Base-by-base conservation (phyloP, 257 asterid species). In the Cruciata laevipes region DNA sequence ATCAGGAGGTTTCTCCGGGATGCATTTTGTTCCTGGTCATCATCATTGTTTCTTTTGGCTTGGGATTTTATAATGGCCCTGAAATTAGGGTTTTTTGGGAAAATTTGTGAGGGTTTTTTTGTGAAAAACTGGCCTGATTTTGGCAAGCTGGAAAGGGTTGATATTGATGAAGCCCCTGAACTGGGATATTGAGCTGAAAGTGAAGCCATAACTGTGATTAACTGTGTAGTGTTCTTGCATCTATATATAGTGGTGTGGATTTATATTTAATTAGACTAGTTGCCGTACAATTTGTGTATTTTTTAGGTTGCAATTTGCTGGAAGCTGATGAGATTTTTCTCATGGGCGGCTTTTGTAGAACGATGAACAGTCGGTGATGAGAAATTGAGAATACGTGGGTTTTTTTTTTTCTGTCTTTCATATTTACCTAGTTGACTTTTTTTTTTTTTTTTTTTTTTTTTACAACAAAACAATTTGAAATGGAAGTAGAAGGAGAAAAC, bases 1-100 rank as follows among this genome's bases (percentile, higher is more conserved):
- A 87, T 55, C 3, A 90, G 76, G 38, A 87, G 27, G 42, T 90
- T 75, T 74, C 97, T 82, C 69, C 97, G 49, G 31, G 49, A 37
- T 44, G 71, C 51, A 42, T 66, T 53, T 47, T 68, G 71, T 7
- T 70, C 73, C 9, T 70, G 70, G 17, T 78, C 55, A 0, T 44
- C 8, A 47, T 42, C 51, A 12, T 42, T 17, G 17, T 47, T 47
- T 47, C n/a, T 53, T 3, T 31, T 44, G 71, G 89, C 73, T 69
- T 82, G 82, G 83, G 91, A 85, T 27, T 87, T 74, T 14, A 87
- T n/a, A n/a, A n/a, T 47, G 18, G 51, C 78, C 2, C 71, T 82
- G 53, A 53, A 57, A 57, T 44, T 14, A 71, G 31, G 80, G 65
- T 27, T 1, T 72, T 81, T 68, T 32, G 69, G 67, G 17, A 42